phyloP scores from a whole-genome alignment of 257 asterid genomes.

The Solanum pimpinellifolium region DNA sequence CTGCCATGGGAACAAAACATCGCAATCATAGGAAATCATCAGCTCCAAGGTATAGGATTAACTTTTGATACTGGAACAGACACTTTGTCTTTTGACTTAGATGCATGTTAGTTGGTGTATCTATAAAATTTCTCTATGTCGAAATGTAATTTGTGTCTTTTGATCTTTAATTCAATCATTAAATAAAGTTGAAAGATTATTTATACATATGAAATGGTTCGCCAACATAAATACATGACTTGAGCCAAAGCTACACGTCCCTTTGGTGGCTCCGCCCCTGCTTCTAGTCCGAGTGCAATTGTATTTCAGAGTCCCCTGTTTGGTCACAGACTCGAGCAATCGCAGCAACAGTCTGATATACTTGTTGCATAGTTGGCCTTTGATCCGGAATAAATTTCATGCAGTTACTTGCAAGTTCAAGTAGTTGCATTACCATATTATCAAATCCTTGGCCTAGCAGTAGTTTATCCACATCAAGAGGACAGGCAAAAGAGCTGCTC shows the following conservation, averaged over 20 bases:
- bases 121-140: no score
- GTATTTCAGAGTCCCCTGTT: not conserved
- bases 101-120: not conserved
- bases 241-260: not conserved
- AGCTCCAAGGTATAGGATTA: not conserved
- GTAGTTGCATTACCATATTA: not conserved
- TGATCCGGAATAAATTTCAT: not conserved
- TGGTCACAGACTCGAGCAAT: not conserved
- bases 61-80: not conserved
- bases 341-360: no score
- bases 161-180: no score
- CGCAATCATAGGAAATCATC: not conserved
- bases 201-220: no score
- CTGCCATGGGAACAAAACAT: rapidly evolving
- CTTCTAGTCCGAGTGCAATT: no score
- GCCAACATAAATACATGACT: not conserved
- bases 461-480: not conserved
- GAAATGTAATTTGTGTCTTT: no score
- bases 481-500: not conserved
- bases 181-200: no score
- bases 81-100: not conserved
- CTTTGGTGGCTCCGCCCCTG: not conserved
- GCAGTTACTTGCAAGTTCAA: not conserved
- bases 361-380: not conserved
- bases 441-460: not conserved